These are phyloP conservation scores for Aspergillus felis DNA, from an alignment of 2,329 filamentous ascomycete species.

Conservation along the genomic window DNA sequence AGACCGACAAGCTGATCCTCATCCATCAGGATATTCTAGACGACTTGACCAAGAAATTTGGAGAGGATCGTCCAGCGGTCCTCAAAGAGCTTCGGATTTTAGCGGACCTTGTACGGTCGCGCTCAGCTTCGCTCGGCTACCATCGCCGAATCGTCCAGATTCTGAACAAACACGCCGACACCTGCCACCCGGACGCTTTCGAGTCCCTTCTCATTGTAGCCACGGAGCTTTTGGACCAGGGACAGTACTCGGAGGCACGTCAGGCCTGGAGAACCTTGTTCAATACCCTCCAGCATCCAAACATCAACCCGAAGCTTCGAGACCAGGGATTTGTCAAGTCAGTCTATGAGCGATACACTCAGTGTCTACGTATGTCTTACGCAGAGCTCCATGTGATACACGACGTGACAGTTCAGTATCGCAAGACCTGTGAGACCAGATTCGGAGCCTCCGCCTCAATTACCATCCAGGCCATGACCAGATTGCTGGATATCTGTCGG, in stretches of 20 bases:
- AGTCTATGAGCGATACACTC: slow-evolving; percentile 33
- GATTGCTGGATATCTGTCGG: slow-evolving; percentile 36
- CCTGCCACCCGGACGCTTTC: slow-evolving; percentile 35
- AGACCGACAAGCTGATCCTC: slow-evolving; percentile 34
- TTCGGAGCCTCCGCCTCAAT: slow-evolving; percentile 34
- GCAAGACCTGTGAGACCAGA: slow-evolving; percentile 29
- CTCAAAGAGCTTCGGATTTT: slow-evolving; percentile 36
- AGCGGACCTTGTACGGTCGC: slow-evolving; percentile 34
- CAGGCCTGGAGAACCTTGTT: slow-evolving; percentile 34
- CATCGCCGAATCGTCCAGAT: slow-evolving; percentile 35
- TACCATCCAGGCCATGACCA: slow-evolving; percentile 34
- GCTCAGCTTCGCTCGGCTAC: slow-evolving; percentile 37
- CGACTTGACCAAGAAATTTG: slow-evolving; percentile 35
- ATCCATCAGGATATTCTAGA: slow-evolving; percentile 38
- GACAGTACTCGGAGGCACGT: slow-evolving; percentile 35
- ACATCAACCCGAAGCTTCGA: slow-evolving; percentile 30
- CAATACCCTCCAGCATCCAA: slow-evolving; percentile 33
- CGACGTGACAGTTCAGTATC: slow-evolving; percentile 33
- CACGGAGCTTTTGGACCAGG: slow-evolving; percentile 37
- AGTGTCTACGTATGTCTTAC: slow-evolving; percentile 33
- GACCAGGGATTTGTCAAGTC: slow-evolving; percentile 31
- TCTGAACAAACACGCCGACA: slow-evolving; percentile 35
- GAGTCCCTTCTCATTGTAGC: slow-evolving; percentile 37
- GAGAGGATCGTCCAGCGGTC: slow-evolving; percentile 31
- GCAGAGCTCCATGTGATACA: slow-evolving; percentile 30